A percentile compares a stretch with the other conserved stretches of the same genome.
Evolutionary conservation across 106 monocot species (phyloP).

Genomic region (Apostasia shenzhenica): DNA sequence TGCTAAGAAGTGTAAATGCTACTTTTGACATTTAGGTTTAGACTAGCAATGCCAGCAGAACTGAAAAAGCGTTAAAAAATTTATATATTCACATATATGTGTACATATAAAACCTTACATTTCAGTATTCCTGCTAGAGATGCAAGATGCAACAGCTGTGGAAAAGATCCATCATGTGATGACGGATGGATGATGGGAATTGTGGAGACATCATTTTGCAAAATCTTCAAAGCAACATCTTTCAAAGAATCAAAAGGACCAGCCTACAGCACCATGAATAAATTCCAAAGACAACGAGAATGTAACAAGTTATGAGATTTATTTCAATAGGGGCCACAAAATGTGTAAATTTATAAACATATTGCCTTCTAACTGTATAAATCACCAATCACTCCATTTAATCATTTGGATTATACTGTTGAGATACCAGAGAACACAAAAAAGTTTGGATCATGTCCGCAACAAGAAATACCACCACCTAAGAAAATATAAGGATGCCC

Average conservation of each 20-base stretch:
- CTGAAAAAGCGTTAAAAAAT: neutral
- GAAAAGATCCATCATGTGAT: constrained; percentile 71
- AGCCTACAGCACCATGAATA: constrained; percentile 37
- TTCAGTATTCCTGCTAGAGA: constrained; percentile 85
- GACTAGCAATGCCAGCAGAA: neutral
- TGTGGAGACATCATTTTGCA: constrained; percentile 77
- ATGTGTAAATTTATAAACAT: neutral
- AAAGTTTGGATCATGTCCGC: neutral
- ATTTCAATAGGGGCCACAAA: neutral
- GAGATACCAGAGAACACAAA: neutral
- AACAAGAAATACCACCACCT: no score
- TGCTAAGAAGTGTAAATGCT: constrained; percentile 3
- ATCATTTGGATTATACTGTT: neutral
- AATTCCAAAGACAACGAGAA: neutral
- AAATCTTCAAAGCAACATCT: constrained; percentile 81
- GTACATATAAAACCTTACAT: constrained; percentile 32
- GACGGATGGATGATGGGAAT: constrained; percentile 81
- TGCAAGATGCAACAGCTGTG: constrained; percentile 80
- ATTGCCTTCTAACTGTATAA: no score
- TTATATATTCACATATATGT: neutral
- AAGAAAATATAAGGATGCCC: no score
- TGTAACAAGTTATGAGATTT: neutral
- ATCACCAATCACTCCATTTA: no score
- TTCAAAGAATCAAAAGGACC: constrained; percentile 82
- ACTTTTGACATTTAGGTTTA: neutral